A percentile compares a stretch with the other conserved stretches of the same genome.
These are phyloP conservation scores for Hanseniaspora pseudoguilliermondii DNA, from an alignment of 805 yeast genomes.

Conservation along the genomic window DNA sequence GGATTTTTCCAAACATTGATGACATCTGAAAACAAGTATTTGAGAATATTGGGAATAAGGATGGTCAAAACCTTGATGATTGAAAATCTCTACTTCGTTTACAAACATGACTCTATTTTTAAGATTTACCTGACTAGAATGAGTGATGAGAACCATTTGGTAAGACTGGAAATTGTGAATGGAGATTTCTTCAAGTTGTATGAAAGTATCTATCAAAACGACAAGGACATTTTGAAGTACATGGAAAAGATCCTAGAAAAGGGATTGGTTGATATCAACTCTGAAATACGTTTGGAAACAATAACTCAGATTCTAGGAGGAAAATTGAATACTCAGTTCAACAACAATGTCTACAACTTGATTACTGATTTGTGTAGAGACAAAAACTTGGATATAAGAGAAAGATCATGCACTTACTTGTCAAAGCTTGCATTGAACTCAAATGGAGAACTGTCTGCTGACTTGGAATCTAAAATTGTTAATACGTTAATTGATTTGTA, in stretches of 20 bases:
- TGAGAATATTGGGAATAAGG: constrained; percentile 4
- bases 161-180: constrained; percentile 6
- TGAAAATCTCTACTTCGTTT: neutral
- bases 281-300: constrained; percentile 3
- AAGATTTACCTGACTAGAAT: constrained; percentile 4
- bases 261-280: neutral
- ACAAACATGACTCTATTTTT: neutral
- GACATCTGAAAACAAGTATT: constrained; percentile 4
- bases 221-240: neutral
- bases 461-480: neutral
- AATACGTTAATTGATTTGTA: neutral
- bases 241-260: neutral
- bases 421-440: neutral
- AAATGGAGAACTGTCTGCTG: neutral
- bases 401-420: neutral
- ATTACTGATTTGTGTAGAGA: constrained; percentile 4
- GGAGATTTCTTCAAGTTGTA: neutral
- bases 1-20: neutral
- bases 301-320: neutral
- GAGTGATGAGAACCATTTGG: constrained; percentile 8
- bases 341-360: neutral
- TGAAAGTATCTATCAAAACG: neutral
- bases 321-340: neutral
- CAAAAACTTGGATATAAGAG: neutral
- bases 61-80: constrained; percentile 1